These are phyloP conservation scores for Chloromonas sp. DNA, from an alignment of 163 green algal species.

Conservation along the genomic window DNA sequence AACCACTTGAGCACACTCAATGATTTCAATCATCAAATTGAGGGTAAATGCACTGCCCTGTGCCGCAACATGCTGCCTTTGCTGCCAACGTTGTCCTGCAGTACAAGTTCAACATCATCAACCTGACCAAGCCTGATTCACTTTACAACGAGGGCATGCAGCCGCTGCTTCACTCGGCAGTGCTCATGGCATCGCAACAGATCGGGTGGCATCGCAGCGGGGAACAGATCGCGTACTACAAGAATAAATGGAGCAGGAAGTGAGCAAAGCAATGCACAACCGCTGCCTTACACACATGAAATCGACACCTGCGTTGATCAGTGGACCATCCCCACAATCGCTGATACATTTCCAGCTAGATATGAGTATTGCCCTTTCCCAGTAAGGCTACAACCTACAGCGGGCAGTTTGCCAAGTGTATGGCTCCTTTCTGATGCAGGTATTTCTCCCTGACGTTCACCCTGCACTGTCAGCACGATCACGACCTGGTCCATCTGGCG, in stretches of 20 bases:
- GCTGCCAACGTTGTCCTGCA: not conserved
- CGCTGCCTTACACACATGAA: too few species aligned
- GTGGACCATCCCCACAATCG: too few species aligned
- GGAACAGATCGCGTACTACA: conserved; percentile 40
- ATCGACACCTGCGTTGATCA: too few species aligned
- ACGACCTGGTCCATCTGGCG: conserved; percentile 54
- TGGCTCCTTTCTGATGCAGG: not conserved
- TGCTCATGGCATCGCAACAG: conserved; percentile 9
- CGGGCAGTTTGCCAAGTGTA: too few species aligned
- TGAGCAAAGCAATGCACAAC: too few species aligned
- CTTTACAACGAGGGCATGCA: conserved; percentile 64
- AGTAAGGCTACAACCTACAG: too few species aligned
- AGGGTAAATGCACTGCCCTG: too few species aligned
- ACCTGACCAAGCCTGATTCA: conserved; percentile 57
- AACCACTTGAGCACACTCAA: too few species aligned
- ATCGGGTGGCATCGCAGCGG: conserved; percentile 33
- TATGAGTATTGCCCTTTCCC: too few species aligned
- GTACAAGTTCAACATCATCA: conserved; percentile 62
- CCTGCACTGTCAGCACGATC: conserved; percentile 26
- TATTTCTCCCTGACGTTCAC: conserved; percentile 54
- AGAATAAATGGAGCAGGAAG: conserved; percentile 10
- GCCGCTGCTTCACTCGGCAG: conserved; percentile 47
- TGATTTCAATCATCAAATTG: too few species aligned
- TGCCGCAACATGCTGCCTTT: too few species aligned
- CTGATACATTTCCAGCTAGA: too few species aligned